A percentile compares a stretch with the other conserved stretches of the same genome.
phyloP scores from a whole-genome alignment of 2,329 filamentous ascomycete species.

The Alternaria postmessia region DNA sequence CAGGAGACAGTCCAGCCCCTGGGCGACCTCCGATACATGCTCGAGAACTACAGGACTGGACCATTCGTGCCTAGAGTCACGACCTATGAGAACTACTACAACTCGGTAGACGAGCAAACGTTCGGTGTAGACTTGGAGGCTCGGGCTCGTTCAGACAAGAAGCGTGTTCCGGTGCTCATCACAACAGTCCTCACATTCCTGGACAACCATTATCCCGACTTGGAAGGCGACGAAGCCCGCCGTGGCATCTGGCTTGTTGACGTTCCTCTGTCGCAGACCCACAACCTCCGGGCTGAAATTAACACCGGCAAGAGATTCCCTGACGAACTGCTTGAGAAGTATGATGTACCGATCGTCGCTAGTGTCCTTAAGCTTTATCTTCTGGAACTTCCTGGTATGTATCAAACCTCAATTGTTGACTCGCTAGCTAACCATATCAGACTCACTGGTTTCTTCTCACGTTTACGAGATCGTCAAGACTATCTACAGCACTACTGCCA shows the following conservation, averaged over 20 bases:
- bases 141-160: slow-evolving; percentile 89
- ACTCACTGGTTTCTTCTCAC: slow-evolving; percentile 97
- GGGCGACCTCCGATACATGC: slow-evolving; percentile 87
- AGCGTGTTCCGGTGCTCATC: slow-evolving; percentile 90
- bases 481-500: slow-evolving; percentile 87
- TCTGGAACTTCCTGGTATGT: slow-evolving; percentile 87
- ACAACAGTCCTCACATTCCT: slow-evolving; percentile 94
- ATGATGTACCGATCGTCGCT: slow-evolving; percentile 93
- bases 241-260: slow-evolving; percentile 94
- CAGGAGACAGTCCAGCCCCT: slow-evolving; percentile 97
- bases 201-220: slow-evolving; percentile 95
- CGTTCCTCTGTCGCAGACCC: slow-evolving; percentile 83
- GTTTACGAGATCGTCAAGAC: slow-evolving; percentile 99
- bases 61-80: slow-evolving; percentile 89
- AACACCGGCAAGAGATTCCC: slow-evolving; percentile 87
- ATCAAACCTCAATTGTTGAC: not conserved
- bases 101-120: slow-evolving; percentile 93
- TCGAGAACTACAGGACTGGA: slow-evolving; percentile 97
- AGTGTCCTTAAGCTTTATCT: slow-evolving; percentile 93
- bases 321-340: slow-evolving; percentile 80
- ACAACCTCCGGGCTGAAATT: slow-evolving; percentile 81
- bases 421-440: slow-evolving; percentile 57
- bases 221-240: slow-evolving; percentile 93
- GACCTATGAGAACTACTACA: slow-evolving; percentile 99
- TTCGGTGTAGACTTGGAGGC: slow-evolving; percentile 99